These are phyloP conservation scores for Juglanconis sp. DNA, from an alignment of 2,329 filamentous ascomycete species.

Conservation along the genomic window DNA sequence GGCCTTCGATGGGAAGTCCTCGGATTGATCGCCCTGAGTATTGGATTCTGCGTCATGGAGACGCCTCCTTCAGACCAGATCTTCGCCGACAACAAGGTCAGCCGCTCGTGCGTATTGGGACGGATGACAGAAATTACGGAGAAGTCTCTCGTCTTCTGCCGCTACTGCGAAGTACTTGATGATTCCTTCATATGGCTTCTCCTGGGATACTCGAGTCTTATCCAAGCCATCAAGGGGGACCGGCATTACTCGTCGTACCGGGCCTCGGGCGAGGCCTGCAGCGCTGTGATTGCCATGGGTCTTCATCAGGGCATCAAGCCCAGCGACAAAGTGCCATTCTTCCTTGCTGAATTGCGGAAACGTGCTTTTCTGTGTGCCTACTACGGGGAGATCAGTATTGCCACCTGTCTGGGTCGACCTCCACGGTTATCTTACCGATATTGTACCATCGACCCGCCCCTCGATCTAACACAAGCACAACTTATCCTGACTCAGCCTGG, in stretches of 20 bases:
- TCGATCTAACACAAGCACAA: slow-evolving; percentile 28
- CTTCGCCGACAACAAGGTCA: slow-evolving; percentile 26
- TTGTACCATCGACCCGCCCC: slow-evolving; percentile 26
- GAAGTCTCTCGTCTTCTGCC: slow-evolving; percentile 29
- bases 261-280: slow-evolving; percentile 28
- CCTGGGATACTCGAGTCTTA: slow-evolving; percentile 24
- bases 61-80: slow-evolving; percentile 26
- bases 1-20: slow-evolving; percentile 34
- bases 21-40: slow-evolving; percentile 28
- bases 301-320: slow-evolving; percentile 29
- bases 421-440: slow-evolving; percentile 32
- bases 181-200: slow-evolving; percentile 32
- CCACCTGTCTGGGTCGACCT: slow-evolving; percentile 31
- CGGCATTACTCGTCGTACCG: slow-evolving; percentile 28
- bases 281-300: slow-evolving; percentile 30
- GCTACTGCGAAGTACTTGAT: slow-evolving; percentile 30
- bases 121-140: slow-evolving; percentile 28
- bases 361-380: slow-evolving; percentile 25
- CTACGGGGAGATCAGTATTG: slow-evolving; percentile 27
- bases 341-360: slow-evolving; percentile 29
- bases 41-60: slow-evolving; percentile 26
- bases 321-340: slow-evolving; percentile 28
- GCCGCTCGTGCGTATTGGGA: slow-evolving; percentile 25
- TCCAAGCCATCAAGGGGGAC: slow-evolving; percentile 26
- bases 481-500: slow-evolving; percentile 22